Evolutionary conservation across 495 filamentous ascomycete species (phyloP), one percentile per base, ranked within the genome.

Genomic region (Penicilliopsis zonata): DNA sequence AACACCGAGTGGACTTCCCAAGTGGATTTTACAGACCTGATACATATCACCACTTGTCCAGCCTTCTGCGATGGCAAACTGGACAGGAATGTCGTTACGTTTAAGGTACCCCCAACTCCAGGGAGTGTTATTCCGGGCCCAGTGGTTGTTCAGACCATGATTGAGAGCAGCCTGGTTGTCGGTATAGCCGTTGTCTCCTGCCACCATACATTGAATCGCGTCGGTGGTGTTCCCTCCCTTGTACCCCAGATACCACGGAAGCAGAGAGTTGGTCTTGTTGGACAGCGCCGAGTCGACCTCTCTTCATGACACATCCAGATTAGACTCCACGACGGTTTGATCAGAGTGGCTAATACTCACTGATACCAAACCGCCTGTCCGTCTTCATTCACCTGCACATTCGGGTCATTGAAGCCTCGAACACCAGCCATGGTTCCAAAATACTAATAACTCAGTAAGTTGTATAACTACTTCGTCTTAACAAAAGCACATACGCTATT

Each of bases 21-120:
- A n/a, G n/a, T n/a, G n/a, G n/a, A n/a, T n/a, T 30, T 3, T 3
- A 21, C 28, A 18, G 23, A 59, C 61, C 46, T 67, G 69, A 35
- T 73, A 73, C 69, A 73, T 73, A 38, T 73, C 69, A 9, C 55
- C 67, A 13, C 65, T 42, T 3, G 65, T 69, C 59, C 64, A 73
- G 5, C 50, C 64, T 33, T 73, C 69, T 0, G 67, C 69, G 46
- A 71, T 61, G 9, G 59, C 58, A 46, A 61, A 73, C 9, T 73
- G 69, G 15, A 70, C 53, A 0, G 69, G 67, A 18, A 73, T 56
- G 33, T 73, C 69, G 4, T 48, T 35, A 6, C 63, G 47, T 30
- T 62, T 63, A 36, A 57, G 53, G 35, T 70, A 62, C 1, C 66
- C 65, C 61, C 65, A 69, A 34, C 59, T 65, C 59, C 59, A 71